A percentile compares a stretch with the other conserved stretches of the same genome.
These are phyloP conservation scores for Schoenoplectus triqueter DNA, from an alignment of 202 grass and related monocot species.

Conservation along the genomic window DNA sequence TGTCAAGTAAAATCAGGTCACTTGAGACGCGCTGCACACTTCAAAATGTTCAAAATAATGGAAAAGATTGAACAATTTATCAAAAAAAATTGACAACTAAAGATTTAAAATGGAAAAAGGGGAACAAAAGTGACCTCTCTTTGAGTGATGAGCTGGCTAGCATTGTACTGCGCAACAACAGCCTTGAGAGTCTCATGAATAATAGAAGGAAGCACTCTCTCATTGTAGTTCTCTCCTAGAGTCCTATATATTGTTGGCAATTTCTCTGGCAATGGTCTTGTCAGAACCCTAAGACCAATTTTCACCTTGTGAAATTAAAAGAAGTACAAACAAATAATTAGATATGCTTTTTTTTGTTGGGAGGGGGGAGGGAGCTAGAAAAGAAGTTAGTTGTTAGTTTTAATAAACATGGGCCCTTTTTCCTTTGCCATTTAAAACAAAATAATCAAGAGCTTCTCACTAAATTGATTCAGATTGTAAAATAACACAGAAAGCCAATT, in stretches of 20 bases:
- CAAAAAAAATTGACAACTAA: not conserved
- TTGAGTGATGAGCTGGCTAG: slow-evolving; percentile 93
- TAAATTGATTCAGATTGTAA: not conserved
- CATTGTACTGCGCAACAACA: slow-evolving; percentile 99
- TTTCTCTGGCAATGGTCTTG: slow-evolving; percentile 67
- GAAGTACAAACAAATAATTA: slow-evolving; percentile 4
- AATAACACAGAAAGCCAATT: not conserved
- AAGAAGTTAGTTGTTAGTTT: not conserved
- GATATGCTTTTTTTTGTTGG: not conserved
- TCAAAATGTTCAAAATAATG: not conserved
- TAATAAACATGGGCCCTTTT: not conserved
- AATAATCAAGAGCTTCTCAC: too few relatives aligned
- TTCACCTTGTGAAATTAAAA: slow-evolving; percentile 58
- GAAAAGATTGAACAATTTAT: not conserved
- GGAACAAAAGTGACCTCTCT: slow-evolving; percentile 67
- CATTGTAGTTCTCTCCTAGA: slow-evolving; percentile 81
- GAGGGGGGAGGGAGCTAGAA: not conserved
- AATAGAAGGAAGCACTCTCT: slow-evolving; percentile 96
- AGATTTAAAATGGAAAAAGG: not conserved
- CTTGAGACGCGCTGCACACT: not conserved
- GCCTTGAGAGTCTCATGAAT: slow-evolving; percentile 98
- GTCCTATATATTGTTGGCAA: slow-evolving; percentile 85
- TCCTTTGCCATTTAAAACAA: too few relatives aligned
- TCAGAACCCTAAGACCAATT: slow-evolving; percentile 90
- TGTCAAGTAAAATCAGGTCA: not conserved